A percentile compares a stretch with the other conserved stretches of the same genome.
Conservation (phyloP, 2,329 filamentous ascomycete species). For the Fusarium coicis region DNA sequence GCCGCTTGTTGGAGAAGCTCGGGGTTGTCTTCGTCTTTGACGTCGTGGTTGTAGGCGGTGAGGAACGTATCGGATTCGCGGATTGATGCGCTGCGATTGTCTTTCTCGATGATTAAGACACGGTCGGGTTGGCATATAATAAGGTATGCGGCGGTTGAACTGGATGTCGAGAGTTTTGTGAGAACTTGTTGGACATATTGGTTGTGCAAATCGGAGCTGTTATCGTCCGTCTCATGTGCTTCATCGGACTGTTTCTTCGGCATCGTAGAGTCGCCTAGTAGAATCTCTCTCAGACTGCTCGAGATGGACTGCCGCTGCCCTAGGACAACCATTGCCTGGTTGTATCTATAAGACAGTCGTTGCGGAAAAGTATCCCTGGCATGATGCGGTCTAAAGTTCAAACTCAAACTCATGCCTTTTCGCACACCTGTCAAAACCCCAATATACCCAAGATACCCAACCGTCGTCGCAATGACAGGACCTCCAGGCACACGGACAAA, state of each 20-base stretch:
- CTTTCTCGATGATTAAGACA: conserved; percentile 44
- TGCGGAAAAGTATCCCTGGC: conserved; percentile 26
- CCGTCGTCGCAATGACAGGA: conserved; percentile 55
- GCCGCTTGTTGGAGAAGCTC: conserved; percentile 11
- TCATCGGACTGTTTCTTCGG: rapidly evolving
- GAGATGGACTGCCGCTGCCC: conserved; percentile 41
- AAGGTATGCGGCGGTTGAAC: conserved; percentile 47
- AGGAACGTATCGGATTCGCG: conserved; percentile 39
- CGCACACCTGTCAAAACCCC: conserved; percentile 61
- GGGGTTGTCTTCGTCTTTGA: conserved; percentile 37
- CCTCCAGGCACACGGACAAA: conserved; percentile 52
- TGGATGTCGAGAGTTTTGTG: conserved; percentile 10
- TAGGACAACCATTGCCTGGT: conserved; percentile 45
- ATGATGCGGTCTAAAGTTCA: conserved; percentile 58
- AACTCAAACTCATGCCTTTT: conserved; percentile 56
- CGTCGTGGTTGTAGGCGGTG: conserved; percentile 45
- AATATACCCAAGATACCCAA: conserved; percentile 62
- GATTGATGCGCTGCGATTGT: conserved; percentile 36
- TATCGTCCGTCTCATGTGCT: neutral
- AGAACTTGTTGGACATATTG: conserved; percentile 27
- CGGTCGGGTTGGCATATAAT: conserved; percentile 43
- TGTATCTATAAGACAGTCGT: conserved; percentile 39
- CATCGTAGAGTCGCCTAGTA: conserved; percentile 19
- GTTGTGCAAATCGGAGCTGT: neutral
- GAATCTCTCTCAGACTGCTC: conserved; percentile 38